Evolutionary conservation across 352 stramenopile genomes (phyloP), one percentile per base, ranked within the genome.

Genomic region (Thalassiosira sp.): DNA sequence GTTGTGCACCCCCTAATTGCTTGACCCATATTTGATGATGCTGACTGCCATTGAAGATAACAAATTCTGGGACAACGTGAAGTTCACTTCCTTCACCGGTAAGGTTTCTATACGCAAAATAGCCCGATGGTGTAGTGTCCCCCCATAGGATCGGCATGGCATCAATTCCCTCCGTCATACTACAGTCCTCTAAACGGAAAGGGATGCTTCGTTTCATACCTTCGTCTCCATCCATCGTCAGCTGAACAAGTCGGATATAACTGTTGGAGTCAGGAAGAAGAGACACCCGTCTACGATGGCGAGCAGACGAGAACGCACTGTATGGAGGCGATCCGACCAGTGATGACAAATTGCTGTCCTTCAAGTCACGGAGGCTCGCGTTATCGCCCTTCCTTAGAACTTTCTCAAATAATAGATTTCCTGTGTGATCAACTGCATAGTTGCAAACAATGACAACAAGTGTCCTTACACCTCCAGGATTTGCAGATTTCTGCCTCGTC

Each of bases 31-130:
- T 80, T 33, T 71, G 48, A 43, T 88, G 69, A 46, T 79, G 56
- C 15, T 74, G 27, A 48, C 86, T 88, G 31, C 86, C 87, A 74
- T 94, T 94, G 56, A 90, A 94, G 7, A 94, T 81, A 28, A 93
- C 75, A 65, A 86, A 94, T 63, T 94, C 89, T 24, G 89, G 89
- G 13, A 94, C 69, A 65, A 94, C 65, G 58, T 94, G 89, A 37
- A 94, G 49, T 69, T 92, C 80, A 18, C 67, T 84, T 72, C 90
- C 87, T 63, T 92, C 81, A 11, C 76, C 64, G 37, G 87, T 80
- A 3, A 94, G 78, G 18, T 76, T 62, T 27, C 87, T 79, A 45
- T 93, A 94, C 10, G 84, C 85, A 80, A 88, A 93, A 58, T 88
- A 91, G 20, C 87, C 82, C 42, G 83, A 90, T 25, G 53, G 61